These are phyloP conservation scores for Adenanthera pavonina DNA, from an alignment of 306 rosid genomes.

Conservation along the genomic window DNA sequence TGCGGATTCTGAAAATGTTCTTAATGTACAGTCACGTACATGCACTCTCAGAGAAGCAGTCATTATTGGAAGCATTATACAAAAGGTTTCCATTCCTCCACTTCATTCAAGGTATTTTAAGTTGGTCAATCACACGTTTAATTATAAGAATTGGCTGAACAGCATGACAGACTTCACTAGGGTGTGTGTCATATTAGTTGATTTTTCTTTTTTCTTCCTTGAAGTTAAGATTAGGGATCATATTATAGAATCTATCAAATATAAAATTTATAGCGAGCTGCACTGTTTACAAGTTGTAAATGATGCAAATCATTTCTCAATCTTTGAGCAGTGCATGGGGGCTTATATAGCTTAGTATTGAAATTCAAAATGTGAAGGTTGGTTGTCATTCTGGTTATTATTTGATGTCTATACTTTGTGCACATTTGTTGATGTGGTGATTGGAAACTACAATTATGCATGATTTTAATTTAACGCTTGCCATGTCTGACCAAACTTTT, in stretches of 20 bases:
- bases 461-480: slow-evolving; percentile 13
- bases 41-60: slow-evolving; percentile 96
- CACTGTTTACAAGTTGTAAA: no score
- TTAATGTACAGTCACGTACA: slow-evolving; percentile 70
- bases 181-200: slow-evolving; percentile 6
- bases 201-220: no score
- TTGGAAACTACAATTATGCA: background rate
- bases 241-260: background rate
- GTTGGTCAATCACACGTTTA: slow-evolving; percentile 6
- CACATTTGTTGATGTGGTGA: background rate
- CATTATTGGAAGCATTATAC: slow-evolving; percentile 82
- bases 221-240: background rate
- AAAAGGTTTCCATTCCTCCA: slow-evolving; percentile 84
- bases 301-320: background rate
- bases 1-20: slow-evolving; percentile 32
- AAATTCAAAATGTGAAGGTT: slow-evolving; percentile 2
- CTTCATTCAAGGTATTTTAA: slow-evolving; percentile 88
- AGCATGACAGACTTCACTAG: background rate
- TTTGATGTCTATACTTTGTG: background rate
- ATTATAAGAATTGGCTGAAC: slow-evolving; percentile 12
- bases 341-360: background rate
- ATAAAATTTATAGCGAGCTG: no score
- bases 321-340: no score
- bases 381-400: slow-evolving; percentile 15
- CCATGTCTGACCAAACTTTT: slow-evolving; percentile 39